Evolutionary conservation across 1,284 basidiomycete genomes (phyloP).

Genomic region (Microbotryum violaceum): DNA sequence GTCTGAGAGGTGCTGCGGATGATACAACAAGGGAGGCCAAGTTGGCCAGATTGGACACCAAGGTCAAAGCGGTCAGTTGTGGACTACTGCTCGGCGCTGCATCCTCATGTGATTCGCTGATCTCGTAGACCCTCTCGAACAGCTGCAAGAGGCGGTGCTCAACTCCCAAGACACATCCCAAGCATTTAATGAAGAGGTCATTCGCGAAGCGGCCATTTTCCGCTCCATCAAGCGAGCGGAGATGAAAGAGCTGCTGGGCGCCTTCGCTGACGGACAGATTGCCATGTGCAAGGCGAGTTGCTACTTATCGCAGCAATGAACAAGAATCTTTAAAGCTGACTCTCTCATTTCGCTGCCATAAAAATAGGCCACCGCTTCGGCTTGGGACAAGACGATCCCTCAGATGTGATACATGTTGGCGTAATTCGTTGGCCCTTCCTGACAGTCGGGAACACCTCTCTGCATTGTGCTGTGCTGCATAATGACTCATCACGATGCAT

Average conservation of each 20-base stretch:
- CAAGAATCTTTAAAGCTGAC: too few relatives aligned
- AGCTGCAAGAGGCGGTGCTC: slow-evolving; percentile 93
- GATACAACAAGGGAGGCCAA: slow-evolving; percentile 85
- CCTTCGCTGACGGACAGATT: slow-evolving; percentile 86
- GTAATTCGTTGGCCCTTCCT: too few relatives aligned
- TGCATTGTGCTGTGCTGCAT: too few relatives aligned
- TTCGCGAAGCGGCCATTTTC: slow-evolving; percentile 82
- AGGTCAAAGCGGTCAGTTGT: slow-evolving; percentile 78
- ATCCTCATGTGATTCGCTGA: too few relatives aligned
- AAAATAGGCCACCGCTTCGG: too few relatives aligned
- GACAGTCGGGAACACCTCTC: too few relatives aligned
- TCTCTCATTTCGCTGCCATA: too few relatives aligned
- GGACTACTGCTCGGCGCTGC: not conserved
- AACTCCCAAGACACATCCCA: slow-evolving; percentile 90
- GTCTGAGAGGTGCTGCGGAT: slow-evolving; percentile 82
- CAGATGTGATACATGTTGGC: too few relatives aligned
- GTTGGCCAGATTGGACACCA: slow-evolving; percentile 82
- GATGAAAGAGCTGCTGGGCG: slow-evolving; percentile 87
- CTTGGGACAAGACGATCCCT: too few relatives aligned
- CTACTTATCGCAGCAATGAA: not conserved
- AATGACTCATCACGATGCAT: too few relatives aligned
- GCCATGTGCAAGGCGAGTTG: slow-evolving; percentile 66
- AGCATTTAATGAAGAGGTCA: slow-evolving; percentile 87
- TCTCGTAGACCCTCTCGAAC: not conserved
- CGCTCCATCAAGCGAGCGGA: slow-evolving; percentile 83